Evolutionary conservation across 148 eudicot genomes (phyloP), one percentile per base, ranked within the genome.

Genomic region (Hydrangea macrophylla): DNA sequence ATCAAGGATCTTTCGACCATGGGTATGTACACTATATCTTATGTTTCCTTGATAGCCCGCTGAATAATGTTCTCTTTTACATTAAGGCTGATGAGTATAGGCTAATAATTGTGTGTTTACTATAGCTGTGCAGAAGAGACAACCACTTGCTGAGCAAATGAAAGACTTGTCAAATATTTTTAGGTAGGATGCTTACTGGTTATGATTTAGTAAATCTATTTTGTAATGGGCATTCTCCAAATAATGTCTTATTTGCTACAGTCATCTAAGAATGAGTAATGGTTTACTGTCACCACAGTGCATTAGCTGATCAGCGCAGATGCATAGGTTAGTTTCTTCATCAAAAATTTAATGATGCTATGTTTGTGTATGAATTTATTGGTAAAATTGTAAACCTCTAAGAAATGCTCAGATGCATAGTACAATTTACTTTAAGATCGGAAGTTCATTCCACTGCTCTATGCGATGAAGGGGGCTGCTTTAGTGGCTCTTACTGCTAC

Each of bases 401-500:
- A n/a, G n/a, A n/a, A n/a, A n/a, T n/a, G n/a, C n/a, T n/a, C n/a
- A n/a, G n/a, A n/a, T n/a, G n/a, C 60, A 20, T 70, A 3, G 7
- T 36, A 36, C 50, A 20, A n/a, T 17, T 26, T 17, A 54, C 55
- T 9, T 1, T 42, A 25, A 62, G 45, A 60, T 62, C 54, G 23
- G 28, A 68, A 25, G 54, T 37, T 55, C 5, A 32, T 36, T 53
- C 28, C 33, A 6, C 24, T 17, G 39, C 39, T 8, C 18, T 12
- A 60, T 53, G 72, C 50, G 65, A 89, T 86, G 95, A 86, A 78
- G 67, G 87, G 80, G 22, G 91, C 95, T 79, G 91, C 75, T 32
- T 58, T 82, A 31, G 95, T 84, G 58, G 95, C 95, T 68, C 65
- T 84, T 82, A 76, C 89, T 77, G 95, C 95, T 50, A 72, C 95